Evolutionary conservation across 2,329 filamentous ascomycete species (phyloP), one percentile per base, ranked within the genome.

Genomic region (Fusarium paranaense): DNA sequence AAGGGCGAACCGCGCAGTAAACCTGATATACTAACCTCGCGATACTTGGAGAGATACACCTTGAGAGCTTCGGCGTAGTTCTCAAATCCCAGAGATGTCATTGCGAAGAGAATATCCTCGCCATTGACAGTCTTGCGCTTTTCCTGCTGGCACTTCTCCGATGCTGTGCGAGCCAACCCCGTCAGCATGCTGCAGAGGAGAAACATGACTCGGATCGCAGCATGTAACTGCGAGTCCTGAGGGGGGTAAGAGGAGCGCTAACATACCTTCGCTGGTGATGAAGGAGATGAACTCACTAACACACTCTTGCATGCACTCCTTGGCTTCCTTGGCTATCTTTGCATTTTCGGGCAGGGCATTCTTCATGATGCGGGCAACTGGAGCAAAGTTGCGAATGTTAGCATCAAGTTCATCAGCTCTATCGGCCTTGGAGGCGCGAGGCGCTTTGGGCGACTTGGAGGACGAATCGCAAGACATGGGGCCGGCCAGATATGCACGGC

Each of bases 261-360:
- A 86, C 93, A 81, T 84, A 98, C 97, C 97, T 89, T 99, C 97
- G 83, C 96, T 98, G 38, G 97, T 99, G 82, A 99, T 98, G 88
- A 99, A 99, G 8, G 95, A 98, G 87, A 99, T 99, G 85, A 99
- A 99, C 86, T 99, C 97, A 91, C 95, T 98, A 68, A 99, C 97
- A 82, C 97, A 99, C 85, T 99, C 97, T 84, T 99, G 97, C 97
- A 99, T 98, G 86, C 97, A 99, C 83, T 99, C 97, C 84, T 99
- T 99, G 65, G 97, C 97, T 83, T 99, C 97, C 83, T 99, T 99
- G 69, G 95, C 95, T 71, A 99, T 99, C 86, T 99, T 99, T 77
- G 97, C 97, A 81, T 99, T 99, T 76, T 99, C 97, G 61, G 97
- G 97, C 58, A 99, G 89, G 8, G 97, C 97, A 79, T 95, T 93